Base-by-base conservation (phyloP, 2,329 filamentous ascomycete genomes). In the Sporothrix pallida region DNA sequence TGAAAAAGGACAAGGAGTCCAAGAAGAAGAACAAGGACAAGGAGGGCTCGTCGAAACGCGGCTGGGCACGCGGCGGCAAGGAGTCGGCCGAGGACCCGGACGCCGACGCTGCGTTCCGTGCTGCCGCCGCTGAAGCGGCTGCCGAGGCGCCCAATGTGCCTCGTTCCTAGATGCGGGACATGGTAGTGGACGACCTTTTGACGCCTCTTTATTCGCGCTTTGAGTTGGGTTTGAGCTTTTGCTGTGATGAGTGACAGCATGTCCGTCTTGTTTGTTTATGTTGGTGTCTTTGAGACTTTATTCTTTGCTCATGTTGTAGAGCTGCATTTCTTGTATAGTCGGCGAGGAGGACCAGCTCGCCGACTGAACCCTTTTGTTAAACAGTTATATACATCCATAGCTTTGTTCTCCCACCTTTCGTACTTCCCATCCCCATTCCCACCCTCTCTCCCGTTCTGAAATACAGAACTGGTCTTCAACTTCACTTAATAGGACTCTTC, bases 1-100 rank as follows among this genome's bases (percentile, higher is more conserved):
- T 94, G 72, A 98, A 98, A 88, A 97, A 98, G 84, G 94, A 96
- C 79, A 91, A 94, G 81, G 92, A 95, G 79, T 89, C 93, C 73
- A 92, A 94, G 81, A 86, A 86, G 80, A 89, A 89, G 82, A 84
- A 84, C 78, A 87, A 90, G 84, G 63, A 71, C 56, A 63, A 71
- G 54, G 71, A 71, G 58, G 44, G 78, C 52, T 44, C 62, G 1
- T 15, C 63, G 4, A 48, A 68, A 46, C 44, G 52, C 20, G 26
- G 62, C 58, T 67, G 62, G 42, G 62, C n/a, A 2, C 15, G 48
- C 44, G 15, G 44, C 56, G 42, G 46, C 44, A 62, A 52, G 26
- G 62, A 67, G 44, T 15, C 56, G 0, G 31, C 42, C 37, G 44
- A 50, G 54, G 23, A 12, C 13, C 31, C 42, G 12, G 44, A 63